phyloP scores from a whole-genome alignment of 2,329 filamentous ascomycete species.

The Myriosclerotinia curreyana region DNA sequence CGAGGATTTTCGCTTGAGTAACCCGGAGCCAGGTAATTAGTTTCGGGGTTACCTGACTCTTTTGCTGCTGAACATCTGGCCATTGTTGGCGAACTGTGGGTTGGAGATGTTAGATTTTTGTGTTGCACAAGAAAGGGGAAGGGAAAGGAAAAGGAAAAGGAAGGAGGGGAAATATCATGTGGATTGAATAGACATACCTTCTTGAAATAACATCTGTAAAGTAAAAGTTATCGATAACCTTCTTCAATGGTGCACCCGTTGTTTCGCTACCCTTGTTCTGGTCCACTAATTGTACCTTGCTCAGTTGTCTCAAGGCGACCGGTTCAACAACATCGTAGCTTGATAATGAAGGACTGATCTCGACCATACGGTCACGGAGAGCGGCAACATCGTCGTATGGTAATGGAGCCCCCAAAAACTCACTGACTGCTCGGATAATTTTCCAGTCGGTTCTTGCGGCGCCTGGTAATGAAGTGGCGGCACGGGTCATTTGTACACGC shows the following conservation, averaged over 20 bases:
- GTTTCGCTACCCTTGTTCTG: constrained; percentile 85
- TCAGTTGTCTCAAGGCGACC: constrained; percentile 67
- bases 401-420: constrained; percentile 83
- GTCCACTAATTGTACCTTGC: constrained; percentile 93
- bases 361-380: constrained; percentile 87
- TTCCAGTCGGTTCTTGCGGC: constrained; percentile 97
- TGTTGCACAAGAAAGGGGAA: constrained; percentile 19
- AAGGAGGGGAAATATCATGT: no score
- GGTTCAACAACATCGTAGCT: constrained; percentile 90
- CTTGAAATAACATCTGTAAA: constrained; percentile 96
- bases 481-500: constrained; percentile 88
- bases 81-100: constrained; percentile 87
- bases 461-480: constrained; percentile 83
- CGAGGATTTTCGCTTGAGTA: constrained; percentile 40
- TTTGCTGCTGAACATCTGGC: constrained; percentile 94
- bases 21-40: constrained; percentile 74
- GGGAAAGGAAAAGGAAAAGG: not conserved
- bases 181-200: constrained; percentile 59
- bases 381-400: constrained; percentile 91
- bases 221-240: constrained; percentile 93
- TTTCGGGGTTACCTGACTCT: constrained; percentile 73
- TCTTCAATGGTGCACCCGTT: constrained; percentile 72
- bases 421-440: constrained; percentile 88
- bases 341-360: constrained; percentile 87
- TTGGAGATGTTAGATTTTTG: not conserved